A percentile compares a stretch with the other conserved stretches of the same genome.
phyloP scores from a whole-genome alignment of 352 stramenopile species.

The Pythium oligandrum region DNA sequence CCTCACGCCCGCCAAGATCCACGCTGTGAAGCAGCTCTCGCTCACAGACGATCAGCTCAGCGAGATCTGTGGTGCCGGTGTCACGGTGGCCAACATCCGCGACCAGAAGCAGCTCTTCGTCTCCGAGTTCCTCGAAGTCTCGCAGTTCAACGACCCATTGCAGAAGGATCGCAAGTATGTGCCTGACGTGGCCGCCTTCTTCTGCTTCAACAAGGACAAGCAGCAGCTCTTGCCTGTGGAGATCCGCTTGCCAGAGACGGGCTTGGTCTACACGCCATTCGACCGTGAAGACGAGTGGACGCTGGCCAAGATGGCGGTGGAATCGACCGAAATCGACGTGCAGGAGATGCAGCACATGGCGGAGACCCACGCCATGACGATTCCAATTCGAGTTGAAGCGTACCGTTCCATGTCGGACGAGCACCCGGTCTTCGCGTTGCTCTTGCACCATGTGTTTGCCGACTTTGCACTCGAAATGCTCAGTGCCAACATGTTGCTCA shows the following conservation, averaged over 20 bases:
- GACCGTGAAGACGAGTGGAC: conserved; percentile 35
- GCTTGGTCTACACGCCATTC: conserved; percentile 41
- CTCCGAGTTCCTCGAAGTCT: conserved; percentile 26
- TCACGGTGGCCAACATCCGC: conserved; percentile 16
- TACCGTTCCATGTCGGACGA: conserved; percentile 24
- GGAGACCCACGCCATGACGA: conserved; percentile 41
- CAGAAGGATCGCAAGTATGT: conserved; percentile 27
- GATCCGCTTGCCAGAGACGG: conserved; percentile 35
- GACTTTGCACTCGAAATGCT: conserved; percentile 40
- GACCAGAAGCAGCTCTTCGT: conserved; percentile 29
- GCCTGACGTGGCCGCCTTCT: conserved; percentile 33
- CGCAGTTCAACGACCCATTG: conserved; percentile 24
- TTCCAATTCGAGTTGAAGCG: conserved; percentile 41
- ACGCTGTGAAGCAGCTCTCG: conserved; percentile 4
- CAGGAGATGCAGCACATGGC: conserved; percentile 53
- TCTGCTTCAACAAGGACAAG: conserved; percentile 26
- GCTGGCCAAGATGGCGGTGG: conserved; percentile 44
- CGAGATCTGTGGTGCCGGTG: conserved; percentile 21
- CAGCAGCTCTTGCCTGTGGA: conserved; percentile 35
- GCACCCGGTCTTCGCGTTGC: conserved; percentile 31
- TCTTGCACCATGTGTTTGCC: conserved; percentile 28
- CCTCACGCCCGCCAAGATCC: background rate
- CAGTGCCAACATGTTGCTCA: conserved; percentile 31
- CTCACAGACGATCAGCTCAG: conserved; percentile 23
- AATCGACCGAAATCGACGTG: conserved; percentile 34